A percentile compares a stretch with the other conserved stretches of the same genome.
Conservation (phyloP, 2,329 filamentous ascomycete species). For the Colletotrichum sp. region DNA sequence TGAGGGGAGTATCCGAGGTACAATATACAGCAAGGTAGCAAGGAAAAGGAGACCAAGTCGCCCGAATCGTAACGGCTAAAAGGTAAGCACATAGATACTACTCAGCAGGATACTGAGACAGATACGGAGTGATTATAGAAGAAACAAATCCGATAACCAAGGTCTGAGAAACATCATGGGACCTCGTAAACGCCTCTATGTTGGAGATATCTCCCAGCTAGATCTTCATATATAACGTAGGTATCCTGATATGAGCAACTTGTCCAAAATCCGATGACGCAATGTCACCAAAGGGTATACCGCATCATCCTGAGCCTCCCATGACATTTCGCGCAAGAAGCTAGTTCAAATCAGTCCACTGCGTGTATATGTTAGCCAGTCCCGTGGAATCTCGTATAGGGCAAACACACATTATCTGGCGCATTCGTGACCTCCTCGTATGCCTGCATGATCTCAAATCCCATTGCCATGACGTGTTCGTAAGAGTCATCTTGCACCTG, state of each 20-base stretch:
- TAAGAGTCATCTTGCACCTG: constrained; percentile 73
- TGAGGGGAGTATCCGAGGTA: background rate
- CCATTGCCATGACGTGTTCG: constrained; percentile 78
- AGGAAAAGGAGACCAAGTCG: background rate
- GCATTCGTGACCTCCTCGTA: constrained; percentile 82
- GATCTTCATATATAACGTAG: background rate
- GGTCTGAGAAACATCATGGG: background rate
- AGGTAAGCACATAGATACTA: background rate
- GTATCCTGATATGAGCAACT: background rate
- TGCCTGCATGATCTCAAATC: constrained; percentile 77
- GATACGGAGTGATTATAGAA: background rate
- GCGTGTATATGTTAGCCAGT: background rate
- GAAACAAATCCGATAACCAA: background rate
- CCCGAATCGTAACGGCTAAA: fast-evolving
- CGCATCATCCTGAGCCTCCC: background rate
- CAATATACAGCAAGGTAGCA: fast-evolving
- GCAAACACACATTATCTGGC: constrained; percentile 52
- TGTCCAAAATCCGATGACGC: background rate
- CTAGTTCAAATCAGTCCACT: constrained; percentile 21
- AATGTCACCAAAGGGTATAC: constrained; percentile 2
- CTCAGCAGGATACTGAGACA: background rate
- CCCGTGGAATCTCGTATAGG: too few species aligned
- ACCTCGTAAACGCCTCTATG: background rate
- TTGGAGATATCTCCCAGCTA: background rate
- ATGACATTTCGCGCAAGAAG: background rate